Evolutionary conservation across 306 rosid genomes (phyloP).

Genomic region (Biancaea sappan): DNA sequence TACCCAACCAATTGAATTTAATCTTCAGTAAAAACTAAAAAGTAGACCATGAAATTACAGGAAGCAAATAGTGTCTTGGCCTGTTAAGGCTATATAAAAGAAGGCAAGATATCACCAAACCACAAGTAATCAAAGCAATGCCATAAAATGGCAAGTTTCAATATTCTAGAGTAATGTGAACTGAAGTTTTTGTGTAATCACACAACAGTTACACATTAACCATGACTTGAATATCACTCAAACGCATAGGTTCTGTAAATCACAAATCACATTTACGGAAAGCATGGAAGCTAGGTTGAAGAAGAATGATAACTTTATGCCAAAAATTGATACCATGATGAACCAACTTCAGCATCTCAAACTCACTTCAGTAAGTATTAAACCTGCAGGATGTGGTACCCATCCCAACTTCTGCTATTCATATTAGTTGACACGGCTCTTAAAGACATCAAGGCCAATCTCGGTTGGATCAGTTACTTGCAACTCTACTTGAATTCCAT

Average conservation of each 20-base stretch:
- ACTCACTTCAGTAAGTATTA: slow-evolving; percentile 20
- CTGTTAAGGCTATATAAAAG: not conserved
- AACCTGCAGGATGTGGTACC: slow-evolving; percentile 23
- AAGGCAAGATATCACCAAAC: not conserved
- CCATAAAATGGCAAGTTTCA: not conserved
- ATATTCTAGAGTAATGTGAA: not conserved
- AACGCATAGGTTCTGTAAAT: not conserved
- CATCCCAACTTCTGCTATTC: slow-evolving; percentile 12
- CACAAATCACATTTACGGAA: not conserved
- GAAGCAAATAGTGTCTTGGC: not conserved
- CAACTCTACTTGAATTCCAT: slow-evolving; percentile 60
- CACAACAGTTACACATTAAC: not conserved
- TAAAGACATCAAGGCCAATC: slow-evolving; percentile 59
- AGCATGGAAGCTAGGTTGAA: not conserved
- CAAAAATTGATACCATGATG: slow-evolving; percentile 28
- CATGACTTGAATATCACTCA: not conserved
- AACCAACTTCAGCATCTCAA: slow-evolving; percentile 33
- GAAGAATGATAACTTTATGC: not conserved
- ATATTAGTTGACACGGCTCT: slow-evolving; percentile 47
- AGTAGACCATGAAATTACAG: not conserved
- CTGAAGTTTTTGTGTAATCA: not conserved
- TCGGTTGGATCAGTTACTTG: slow-evolving; percentile 64
- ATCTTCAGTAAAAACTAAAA: not conserved
- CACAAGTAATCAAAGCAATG: not conserved
- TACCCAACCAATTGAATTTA: not conserved